Conservation (phyloP, 2,329 filamentous ascomycete genomes). For the Ophiognomonia clavigignenti-juglandacearum region DNA sequence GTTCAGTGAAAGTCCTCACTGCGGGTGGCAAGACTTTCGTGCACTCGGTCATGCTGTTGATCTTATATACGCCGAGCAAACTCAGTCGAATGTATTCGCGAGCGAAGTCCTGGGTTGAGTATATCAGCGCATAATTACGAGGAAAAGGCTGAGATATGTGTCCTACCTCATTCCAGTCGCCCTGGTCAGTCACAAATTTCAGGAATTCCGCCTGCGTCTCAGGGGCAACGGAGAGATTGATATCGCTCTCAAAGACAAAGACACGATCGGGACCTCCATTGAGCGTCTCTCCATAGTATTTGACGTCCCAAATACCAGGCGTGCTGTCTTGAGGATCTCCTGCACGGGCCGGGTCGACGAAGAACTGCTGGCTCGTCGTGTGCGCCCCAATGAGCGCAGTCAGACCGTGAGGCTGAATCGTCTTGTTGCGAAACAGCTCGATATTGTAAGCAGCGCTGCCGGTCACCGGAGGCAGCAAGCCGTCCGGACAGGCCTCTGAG, state of each 20-base stretch:
- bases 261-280: slow-evolving; percentile 29
- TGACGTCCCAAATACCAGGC: slow-evolving; percentile 47
- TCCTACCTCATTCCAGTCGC: slow-evolving; percentile 8
- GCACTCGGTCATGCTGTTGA: slow-evolving; percentile 40
- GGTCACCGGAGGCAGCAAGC: slow-evolving; percentile 38
- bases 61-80: slow-evolving; percentile 38
- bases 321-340: slow-evolving; percentile 47
- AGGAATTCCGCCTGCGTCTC: neutral
- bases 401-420: slow-evolving; percentile 44
- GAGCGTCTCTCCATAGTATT: slow-evolving; percentile 42
- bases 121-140: neutral
- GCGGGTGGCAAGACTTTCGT: slow-evolving; percentile 28
- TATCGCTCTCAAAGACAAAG: slow-evolving; percentile 21
- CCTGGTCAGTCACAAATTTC: neutral
- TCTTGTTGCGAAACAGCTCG: slow-evolving; percentile 46
- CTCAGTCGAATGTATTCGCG: slow-evolving; percentile 38
- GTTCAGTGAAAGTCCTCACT: neutral
- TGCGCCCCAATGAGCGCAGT: slow-evolving; percentile 53
- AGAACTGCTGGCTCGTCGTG: slow-evolving; percentile 44
- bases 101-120: slow-evolving; percentile 23
- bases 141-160: neutral
- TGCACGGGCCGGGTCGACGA: slow-evolving; percentile 33
- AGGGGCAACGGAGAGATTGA: slow-evolving; percentile 6
- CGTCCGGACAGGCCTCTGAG: slow-evolving; percentile 30
- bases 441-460: slow-evolving; percentile 44